Evolutionary conservation across 306 rosid species (phyloP), one percentile per base, ranked within the genome.

Genomic region (Morella rubra): DNA sequence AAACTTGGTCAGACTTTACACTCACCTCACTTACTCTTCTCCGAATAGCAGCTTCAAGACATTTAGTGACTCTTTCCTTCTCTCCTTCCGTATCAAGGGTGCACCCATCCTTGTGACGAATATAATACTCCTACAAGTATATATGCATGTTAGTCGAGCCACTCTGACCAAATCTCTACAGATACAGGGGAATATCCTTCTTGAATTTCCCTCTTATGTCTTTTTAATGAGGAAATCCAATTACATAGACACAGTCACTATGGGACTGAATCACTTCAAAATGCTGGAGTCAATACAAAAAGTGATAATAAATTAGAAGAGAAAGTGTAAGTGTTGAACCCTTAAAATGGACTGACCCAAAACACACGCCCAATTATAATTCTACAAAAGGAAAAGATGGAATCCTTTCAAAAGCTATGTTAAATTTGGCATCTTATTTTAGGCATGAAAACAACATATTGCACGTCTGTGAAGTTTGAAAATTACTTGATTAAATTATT

Each of bases 1-100:
- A 76, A 77, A 45, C 61, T 71, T 64, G 53, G 75, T 61, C 50
- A 27, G 37, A 74, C 41, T 52, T 42, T 40, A 32, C 62, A 66
- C 81, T 86, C 77, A 89, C 98, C 98, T 90, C 98, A 82, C 96
- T 85, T 59, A 90, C 89, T 90, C 97, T 80, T 94, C 98, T 90
- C 56, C 72, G 87, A 84, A 94, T 94, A 45, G 95, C 98, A 69
- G 97, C 96, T 77, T 91, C 92, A 72, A 94, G 88, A 84, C 98
- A 94, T 89, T 91, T 87, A 81, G 87, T 76, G 22, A 92, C 94
- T 81, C 93, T 85, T 83, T 91, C 97, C 85, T 90, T 85, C 77
- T 92, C 98, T 77, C 91, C 97, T 80, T 90, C 93, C 14, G 89
- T 88, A 72, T 94, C 96, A 49, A 94, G 95, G 16, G 94, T 94